Percentiles rank a stretch among this genome's conserved stretches.
These are phyloP conservation scores for Infundibulicybe gibba DNA, from an alignment of 768 basidiomycete genomes.

Conservation along the genomic window DNA sequence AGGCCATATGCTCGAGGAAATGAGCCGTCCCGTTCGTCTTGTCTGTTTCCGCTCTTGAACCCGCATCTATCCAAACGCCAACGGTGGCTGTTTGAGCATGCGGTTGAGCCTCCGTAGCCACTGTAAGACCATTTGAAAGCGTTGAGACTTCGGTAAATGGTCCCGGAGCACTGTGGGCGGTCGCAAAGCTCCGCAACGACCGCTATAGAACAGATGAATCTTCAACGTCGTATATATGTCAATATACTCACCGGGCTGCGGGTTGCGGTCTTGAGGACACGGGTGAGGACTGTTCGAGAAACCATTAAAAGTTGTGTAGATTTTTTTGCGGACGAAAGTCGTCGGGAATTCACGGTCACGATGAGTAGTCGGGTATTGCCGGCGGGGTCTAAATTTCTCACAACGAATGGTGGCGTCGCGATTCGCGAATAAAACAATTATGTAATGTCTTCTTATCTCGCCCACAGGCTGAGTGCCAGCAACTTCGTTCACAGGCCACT, in stretches of 20 bases:
- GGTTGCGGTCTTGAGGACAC: constrained; percentile 36
- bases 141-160: constrained; percentile 91
- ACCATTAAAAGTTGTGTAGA: constrained; percentile 33
- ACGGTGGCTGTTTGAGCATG: constrained; percentile 97
- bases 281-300: constrained; percentile 39
- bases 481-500: too few species aligned
- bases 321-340: constrained; percentile 9
- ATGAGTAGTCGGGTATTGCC: constrained; percentile 1
- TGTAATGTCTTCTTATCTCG: too few species aligned
- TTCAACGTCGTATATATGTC: not conserved
- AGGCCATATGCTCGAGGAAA: constrained; percentile 98
- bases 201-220: constrained; percentile 4
- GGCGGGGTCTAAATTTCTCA: not conserved
- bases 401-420: too few species aligned
- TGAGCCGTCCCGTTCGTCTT: constrained; percentile 95
- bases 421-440: too few species aligned
- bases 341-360: constrained; percentile 27
- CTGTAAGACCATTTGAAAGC: constrained; percentile 90
- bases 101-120: constrained; percentile 88
- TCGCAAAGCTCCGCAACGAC: constrained; percentile 65
- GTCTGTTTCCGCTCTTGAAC: constrained; percentile 94
- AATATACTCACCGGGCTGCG: constrained; percentile 31
- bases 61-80: constrained; percentile 98
- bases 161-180: constrained; percentile 56
- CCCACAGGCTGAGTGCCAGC: too few species aligned